Conservation (phyloP, 2,329 filamentous ascomycete species). For the Pyricularia sp. region DNA sequence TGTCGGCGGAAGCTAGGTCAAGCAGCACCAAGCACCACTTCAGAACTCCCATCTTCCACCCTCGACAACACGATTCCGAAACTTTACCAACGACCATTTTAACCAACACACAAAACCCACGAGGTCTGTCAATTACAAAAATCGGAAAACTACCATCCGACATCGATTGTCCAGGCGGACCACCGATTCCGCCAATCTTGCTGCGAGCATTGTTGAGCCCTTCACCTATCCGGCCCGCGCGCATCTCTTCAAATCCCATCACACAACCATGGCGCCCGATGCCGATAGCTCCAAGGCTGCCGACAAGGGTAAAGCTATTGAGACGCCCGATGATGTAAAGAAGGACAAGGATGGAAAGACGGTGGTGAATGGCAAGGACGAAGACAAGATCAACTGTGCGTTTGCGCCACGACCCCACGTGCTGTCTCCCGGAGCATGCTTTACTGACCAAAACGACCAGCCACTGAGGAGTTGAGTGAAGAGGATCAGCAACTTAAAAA, state of each 20-base stretch:
- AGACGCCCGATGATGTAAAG: conserved; percentile 49
- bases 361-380: conserved; percentile 65
- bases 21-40: not conserved
- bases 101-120: not conserved
- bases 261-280: conserved; percentile 72
- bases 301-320: conserved; percentile 89
- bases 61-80: not conserved
- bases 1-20: not conserved
- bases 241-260: conserved; percentile 7
- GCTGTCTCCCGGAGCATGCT: not conserved
- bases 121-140: not conserved
- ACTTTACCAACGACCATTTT: not conserved
- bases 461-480: conserved; percentile 83
- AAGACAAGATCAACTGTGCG: conserved; percentile 44
- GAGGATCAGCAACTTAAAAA: conserved; percentile 98
- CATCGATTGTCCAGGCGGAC: not conserved
- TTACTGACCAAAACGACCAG: conserved; percentile 23
- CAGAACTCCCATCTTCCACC: not conserved
- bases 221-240: not conserved
- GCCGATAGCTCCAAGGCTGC: conserved; percentile 68
- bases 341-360: conserved; percentile 64
- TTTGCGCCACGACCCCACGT: conserved; percentile 3
- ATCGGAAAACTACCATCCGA: not conserved
- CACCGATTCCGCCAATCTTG: not conserved
- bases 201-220: not conserved